These are phyloP conservation scores for Zymoseptoria crescenta DNA, from an alignment of 2,329 filamentous ascomycete species.

Conservation along the genomic window DNA sequence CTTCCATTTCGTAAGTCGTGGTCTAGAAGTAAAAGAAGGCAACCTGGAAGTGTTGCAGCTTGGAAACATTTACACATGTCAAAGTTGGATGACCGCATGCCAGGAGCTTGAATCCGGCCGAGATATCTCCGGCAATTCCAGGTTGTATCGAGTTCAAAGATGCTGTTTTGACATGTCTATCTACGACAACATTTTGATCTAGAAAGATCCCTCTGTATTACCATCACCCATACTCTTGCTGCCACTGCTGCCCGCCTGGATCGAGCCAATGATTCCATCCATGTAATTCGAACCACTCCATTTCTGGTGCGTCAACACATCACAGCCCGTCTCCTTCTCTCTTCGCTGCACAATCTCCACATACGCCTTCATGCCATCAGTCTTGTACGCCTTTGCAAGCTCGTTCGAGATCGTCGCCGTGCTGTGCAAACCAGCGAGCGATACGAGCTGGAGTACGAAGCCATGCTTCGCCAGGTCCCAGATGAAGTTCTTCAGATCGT, in stretches of 20 bases:
- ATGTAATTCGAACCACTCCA: constrained; percentile 71
- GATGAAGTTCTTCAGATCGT: constrained; percentile 79
- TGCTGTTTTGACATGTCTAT: too few species aligned
- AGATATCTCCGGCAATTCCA: background rate
- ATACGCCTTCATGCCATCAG: constrained; percentile 92
- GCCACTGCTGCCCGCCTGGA: constrained; percentile 82
- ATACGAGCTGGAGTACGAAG: constrained; percentile 58
- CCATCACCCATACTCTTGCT: constrained; percentile 93
- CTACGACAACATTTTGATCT: background rate
- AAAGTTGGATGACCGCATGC: background rate
- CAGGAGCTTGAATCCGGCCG: background rate
- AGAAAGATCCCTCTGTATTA: constrained; percentile 64
- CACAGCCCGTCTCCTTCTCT: constrained; percentile 84
- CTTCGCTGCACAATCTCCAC: constrained; percentile 84
- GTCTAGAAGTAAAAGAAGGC: background rate
- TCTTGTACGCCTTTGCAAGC: constrained; percentile 73
- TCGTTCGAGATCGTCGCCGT: constrained; percentile 61
- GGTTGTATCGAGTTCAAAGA: too few species aligned
- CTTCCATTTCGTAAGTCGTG: constrained; percentile 8
- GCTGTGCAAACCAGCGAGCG: constrained; percentile 55
- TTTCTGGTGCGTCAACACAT: constrained; percentile 93
- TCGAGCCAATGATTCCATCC: constrained; percentile 80
- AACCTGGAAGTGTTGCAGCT: background rate
- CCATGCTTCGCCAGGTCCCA: constrained; percentile 93
- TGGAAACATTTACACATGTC: background rate